Conservation (phyloP, 139 green algal genomes). For the Diplosphaera chodatii region DNA sequence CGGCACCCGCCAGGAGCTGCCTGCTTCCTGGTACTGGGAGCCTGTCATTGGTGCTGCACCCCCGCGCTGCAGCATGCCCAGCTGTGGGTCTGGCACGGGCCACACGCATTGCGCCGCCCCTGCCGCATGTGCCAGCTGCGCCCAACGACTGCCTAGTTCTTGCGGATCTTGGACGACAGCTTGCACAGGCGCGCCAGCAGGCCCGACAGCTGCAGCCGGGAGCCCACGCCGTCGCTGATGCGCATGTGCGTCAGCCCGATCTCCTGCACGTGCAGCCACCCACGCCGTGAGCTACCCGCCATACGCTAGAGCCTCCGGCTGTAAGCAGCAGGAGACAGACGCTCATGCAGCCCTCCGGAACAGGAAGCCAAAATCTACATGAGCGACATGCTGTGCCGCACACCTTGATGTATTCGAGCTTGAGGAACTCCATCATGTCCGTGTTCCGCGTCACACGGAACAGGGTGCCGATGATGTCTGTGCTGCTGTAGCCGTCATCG, state of each 20-base stretch:
- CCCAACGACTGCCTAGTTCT: background rate
- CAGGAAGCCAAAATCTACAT: background rate
- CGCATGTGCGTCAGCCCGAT: slow-evolving; percentile 94
- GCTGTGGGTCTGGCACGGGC: no score
- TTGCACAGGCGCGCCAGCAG: slow-evolving; percentile 88
- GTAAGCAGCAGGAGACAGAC: no score
- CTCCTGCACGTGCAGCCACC: slow-evolving; percentile 41
- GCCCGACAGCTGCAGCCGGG: slow-evolving; percentile 85
- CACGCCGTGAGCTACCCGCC: no score
- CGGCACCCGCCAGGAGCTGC: no score
- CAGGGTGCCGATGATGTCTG: slow-evolving; percentile 96
- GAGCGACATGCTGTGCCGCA: background rate
- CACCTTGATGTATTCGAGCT: slow-evolving; percentile 91
- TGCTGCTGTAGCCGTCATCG: slow-evolving; percentile 81
- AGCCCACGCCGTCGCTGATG: slow-evolving; percentile 84
- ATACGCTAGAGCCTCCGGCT: no score
- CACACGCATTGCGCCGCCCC: no score
- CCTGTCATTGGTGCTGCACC: no score
- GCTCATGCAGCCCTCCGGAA: no score
- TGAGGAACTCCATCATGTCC: slow-evolving; percentile 86
- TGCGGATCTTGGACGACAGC: slow-evolving; percentile 5
- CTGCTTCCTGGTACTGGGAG: no score
- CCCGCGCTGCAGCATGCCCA: no score
- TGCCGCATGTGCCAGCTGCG: no score
- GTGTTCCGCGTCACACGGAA: slow-evolving; percentile 81